Conservation (phyloP, 2,329 filamentous ascomycete genomes). For the Fusarium beomiforme region DNA sequence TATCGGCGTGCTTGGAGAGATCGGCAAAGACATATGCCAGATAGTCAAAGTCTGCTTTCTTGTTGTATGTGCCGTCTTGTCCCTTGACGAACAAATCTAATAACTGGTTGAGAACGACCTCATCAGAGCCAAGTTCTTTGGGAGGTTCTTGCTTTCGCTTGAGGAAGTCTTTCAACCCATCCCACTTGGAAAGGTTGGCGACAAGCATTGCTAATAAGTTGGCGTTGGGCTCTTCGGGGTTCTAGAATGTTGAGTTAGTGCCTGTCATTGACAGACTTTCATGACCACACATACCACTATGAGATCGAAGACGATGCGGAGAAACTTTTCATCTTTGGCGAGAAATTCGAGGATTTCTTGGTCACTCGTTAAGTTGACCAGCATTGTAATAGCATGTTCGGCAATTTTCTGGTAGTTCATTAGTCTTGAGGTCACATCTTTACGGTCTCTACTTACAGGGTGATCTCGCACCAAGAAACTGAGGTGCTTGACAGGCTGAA, state of each 20-base stretch:
- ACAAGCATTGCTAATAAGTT: slow-evolving; percentile 91
- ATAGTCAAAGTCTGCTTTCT: slow-evolving; percentile 88
- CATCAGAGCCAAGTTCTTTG: slow-evolving; percentile 75
- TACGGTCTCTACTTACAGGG: slow-evolving; percentile 62
- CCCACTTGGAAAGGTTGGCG: slow-evolving; percentile 88
- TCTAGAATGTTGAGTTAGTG: slow-evolving; percentile 55
- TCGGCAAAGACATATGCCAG: slow-evolving; percentile 95
- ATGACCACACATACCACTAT: slow-evolving; percentile 70
- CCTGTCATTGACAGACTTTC: neutral
- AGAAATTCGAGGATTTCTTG: slow-evolving; percentile 77
- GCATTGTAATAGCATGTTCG: slow-evolving; percentile 90
- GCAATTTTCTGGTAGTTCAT: slow-evolving; percentile 75
- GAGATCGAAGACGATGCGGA: slow-evolving; percentile 76
- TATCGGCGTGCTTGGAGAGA: slow-evolving; percentile 81
- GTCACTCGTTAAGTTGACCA: slow-evolving; percentile 87
- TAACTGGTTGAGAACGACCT: slow-evolving; percentile 85
- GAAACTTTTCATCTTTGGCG: slow-evolving; percentile 81
- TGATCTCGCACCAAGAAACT: slow-evolving; percentile 90
- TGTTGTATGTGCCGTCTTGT: slow-evolving; percentile 83
- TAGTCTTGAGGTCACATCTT: neutral
- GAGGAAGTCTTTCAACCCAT: slow-evolving; percentile 75
- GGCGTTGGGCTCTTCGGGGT: slow-evolving; percentile 80
- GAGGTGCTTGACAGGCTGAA: slow-evolving; percentile 84
- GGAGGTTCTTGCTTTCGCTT: slow-evolving; percentile 74
- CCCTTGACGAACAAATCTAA: slow-evolving; percentile 97